These are phyloP conservation scores for Mucor piriformis DNA, from an alignment of 371 early-diverging fungal species.

Conservation along the genomic window DNA sequence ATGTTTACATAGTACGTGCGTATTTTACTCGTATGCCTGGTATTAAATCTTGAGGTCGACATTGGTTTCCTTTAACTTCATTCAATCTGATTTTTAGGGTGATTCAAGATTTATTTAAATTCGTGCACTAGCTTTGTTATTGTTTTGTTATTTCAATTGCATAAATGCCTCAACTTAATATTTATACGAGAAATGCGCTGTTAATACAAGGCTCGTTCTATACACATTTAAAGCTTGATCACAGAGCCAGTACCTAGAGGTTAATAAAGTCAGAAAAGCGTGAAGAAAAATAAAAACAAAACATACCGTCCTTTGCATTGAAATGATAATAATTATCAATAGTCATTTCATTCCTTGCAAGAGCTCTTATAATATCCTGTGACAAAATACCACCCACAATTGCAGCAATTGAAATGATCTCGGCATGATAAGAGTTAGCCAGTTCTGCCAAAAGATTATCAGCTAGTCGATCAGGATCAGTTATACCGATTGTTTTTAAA, in stretches of 20 bases:
- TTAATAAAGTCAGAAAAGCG: neutral
- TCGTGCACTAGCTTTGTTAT: no score
- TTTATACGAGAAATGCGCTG: no score
- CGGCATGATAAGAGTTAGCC: constrained; percentile 49
- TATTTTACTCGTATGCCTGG: no score
- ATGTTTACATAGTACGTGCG: no score
- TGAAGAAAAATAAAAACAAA: neutral
- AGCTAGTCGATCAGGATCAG: constrained; percentile 39
- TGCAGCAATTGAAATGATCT: constrained; percentile 78
- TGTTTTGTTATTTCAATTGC: no score
- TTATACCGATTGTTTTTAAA: constrained; percentile 38
- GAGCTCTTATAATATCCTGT: constrained; percentile 85
- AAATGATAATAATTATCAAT: constrained; percentile 82
- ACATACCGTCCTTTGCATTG: constrained; percentile 67
- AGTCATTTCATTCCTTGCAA: constrained; percentile 81
- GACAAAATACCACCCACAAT: constrained; percentile 89
- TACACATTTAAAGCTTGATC: neutral
- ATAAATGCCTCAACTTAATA: no score
- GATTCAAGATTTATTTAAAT: no score
- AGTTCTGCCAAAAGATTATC: constrained; percentile 53
- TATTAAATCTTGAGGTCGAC: no score
- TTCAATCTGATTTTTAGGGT: no score
- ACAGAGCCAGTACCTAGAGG: constrained; percentile 2
- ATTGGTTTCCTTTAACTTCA: no score
- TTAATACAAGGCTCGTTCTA: neutral